phyloP scores from a whole-genome alignment of 2,329 filamentous ascomycete genomes.

The Penicillium frequentans region DNA sequence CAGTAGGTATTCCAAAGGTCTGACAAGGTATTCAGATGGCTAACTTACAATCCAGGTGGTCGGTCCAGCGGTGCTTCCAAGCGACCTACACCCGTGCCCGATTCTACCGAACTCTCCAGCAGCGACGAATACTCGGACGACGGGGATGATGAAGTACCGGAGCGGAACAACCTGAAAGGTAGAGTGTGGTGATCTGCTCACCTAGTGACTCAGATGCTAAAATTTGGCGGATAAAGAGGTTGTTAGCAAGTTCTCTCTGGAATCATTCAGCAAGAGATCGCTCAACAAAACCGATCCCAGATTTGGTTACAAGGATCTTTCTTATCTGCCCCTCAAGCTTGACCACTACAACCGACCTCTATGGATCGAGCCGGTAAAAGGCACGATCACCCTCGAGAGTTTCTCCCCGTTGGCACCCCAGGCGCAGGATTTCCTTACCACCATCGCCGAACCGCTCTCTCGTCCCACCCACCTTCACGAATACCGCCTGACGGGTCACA shows the following conservation, averaged over 20 bases:
- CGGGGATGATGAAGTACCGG: slow-evolving; percentile 51
- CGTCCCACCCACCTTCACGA: slow-evolving; percentile 90
- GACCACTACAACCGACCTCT: slow-evolving; percentile 88
- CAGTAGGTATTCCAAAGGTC: slow-evolving; percentile 41
- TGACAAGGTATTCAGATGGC: slow-evolving; percentile 14
- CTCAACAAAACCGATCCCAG: slow-evolving; percentile 52
- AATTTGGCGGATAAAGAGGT: slow-evolving; percentile 35
- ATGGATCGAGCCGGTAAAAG: slow-evolving; percentile 87
- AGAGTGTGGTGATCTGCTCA: slow-evolving; percentile 22
- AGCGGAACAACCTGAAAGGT: slow-evolving; percentile 51
- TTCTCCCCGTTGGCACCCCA: slow-evolving; percentile 85
- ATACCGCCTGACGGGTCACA: slow-evolving; percentile 87
- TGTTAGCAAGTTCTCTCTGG: slow-evolving; percentile 56
- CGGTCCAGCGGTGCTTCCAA: slow-evolving; percentile 49
- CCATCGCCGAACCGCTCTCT: slow-evolving; percentile 89
- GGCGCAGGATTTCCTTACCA: slow-evolving; percentile 92
- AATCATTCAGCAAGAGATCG: slow-evolving; percentile 51
- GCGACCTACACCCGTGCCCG: slow-evolving; percentile 48
- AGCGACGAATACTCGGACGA: slow-evolving; percentile 60
- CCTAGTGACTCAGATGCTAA: slow-evolving; percentile 22
- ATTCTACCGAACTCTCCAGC: slow-evolving; percentile 49
- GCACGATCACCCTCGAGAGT: slow-evolving; percentile 88
- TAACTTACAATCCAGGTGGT: slow-evolving; percentile 40
- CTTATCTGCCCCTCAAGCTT: slow-evolving; percentile 76
- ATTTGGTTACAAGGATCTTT: slow-evolving; percentile 72